Evolutionary conservation across 2,329 filamentous ascomycete species (phyloP).

Genomic region (Ophiostoma australiae): DNA sequence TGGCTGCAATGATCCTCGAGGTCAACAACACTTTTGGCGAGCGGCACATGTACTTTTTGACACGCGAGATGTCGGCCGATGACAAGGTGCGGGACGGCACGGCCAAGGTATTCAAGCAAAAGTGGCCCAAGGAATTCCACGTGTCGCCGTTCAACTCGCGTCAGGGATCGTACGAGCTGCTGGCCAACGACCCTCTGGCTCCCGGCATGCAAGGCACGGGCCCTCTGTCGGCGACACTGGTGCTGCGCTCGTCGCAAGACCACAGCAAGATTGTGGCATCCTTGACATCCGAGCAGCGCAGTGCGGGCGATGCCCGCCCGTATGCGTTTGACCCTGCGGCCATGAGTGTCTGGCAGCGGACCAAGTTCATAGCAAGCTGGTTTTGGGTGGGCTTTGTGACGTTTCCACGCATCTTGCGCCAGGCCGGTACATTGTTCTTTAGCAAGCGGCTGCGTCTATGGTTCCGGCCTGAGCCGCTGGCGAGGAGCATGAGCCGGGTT

Average conservation of each 20-base stretch:
- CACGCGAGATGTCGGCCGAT: conserved; percentile 37
- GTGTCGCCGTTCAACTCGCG: conserved; percentile 69
- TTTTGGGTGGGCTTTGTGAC: conserved; percentile 65
- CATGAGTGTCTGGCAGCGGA: conserved; percentile 42
- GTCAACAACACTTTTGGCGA: conserved; percentile 76
- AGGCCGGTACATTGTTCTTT: conserved; percentile 57
- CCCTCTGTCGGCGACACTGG: conserved; percentile 56
- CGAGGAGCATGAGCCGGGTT: conserved; percentile 49
- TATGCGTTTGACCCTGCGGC: conserved; percentile 42
- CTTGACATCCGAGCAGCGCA: conserved; percentile 44
- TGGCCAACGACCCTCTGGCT: conserved; percentile 45
- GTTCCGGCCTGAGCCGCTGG: conserved; percentile 58
- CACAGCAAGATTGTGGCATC: conserved; percentile 54
- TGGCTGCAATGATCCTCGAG: conserved; percentile 64
- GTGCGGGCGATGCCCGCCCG: background rate
- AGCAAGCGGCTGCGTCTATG: conserved; percentile 56
- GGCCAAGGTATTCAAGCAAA: conserved; percentile 40
- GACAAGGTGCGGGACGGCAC: background rate
- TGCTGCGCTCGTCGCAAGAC: conserved; percentile 54
- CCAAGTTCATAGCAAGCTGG: conserved; percentile 51
- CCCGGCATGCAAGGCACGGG: conserved; percentile 37
- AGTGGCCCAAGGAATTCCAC: conserved; percentile 68
- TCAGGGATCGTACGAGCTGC: conserved; percentile 50
- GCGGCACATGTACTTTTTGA: conserved; percentile 53
- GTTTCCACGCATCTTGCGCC: conserved; percentile 58